Base-by-base conservation (phyloP, 148 eudicot genomes). In the Rhododendron ovatum region DNA sequence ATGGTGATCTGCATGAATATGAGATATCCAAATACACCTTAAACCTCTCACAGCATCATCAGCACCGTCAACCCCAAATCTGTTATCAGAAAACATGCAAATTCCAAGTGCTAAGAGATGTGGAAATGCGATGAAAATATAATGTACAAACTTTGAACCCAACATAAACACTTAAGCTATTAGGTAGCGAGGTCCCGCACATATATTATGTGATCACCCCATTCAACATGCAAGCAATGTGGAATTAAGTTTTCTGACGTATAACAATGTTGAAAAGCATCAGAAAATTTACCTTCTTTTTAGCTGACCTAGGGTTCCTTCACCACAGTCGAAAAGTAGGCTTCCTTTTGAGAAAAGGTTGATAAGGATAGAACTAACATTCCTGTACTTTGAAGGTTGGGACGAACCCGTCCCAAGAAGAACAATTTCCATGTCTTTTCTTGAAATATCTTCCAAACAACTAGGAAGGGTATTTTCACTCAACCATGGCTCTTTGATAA, bases 1-100 rank as follows among this genome's bases (percentile, higher is more conserved):
- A 83, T 97, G 99, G 89, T 97, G 99, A 91, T 97, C 99, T 48
- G 98, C 99, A 89, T 97, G 99, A 82, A 97, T 97, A 88, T 97
- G 99, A 65, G 99, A 97, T 80, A 97, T 94, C 99, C 99, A 97
- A 45, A 97, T 93, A 81, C 94, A 93, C 87, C 88, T 92, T 85
- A 97, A 90, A 73, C 86, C 87, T 91, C 88, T 90, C 80, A 97
- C 93, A 83, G 95, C 98, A 78, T 92, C 90, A 85, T 97, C 96
- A 20, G 98, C 99, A 80, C 95, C 99, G 78, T 97, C 90, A 67
- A 95, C 84, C 39, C 99, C 99, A 89, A 91, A 95, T 86, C 99
- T 97, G 93, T 45, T 82, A 74, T 85, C 53, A 35, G 48, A 43
- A 86, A 53, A 65, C 67, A 78, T 22, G 69, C 71, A 80, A 86